Base-by-base conservation (phyloP, 306 rosid species). In the Casuarina glauca region DNA sequence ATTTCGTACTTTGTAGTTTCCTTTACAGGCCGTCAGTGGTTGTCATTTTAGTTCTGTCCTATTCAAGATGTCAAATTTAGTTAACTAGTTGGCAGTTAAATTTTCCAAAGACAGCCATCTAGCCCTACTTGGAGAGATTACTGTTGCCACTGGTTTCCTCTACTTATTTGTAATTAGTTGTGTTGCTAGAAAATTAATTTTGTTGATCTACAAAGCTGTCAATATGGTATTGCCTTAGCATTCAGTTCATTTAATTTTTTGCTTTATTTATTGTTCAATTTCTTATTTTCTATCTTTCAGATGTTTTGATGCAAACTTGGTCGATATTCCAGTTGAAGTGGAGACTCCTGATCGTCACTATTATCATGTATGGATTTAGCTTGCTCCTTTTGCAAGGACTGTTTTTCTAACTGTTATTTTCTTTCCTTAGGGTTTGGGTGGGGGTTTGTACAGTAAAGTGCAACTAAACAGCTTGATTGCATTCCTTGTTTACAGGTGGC, bases 281-380 rank as follows among this genome's bases (percentile, higher is more conserved):
- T 48, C 10, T 60, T 13, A 46, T 76, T 42, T 17, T 46, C 4
- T 20, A 4, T 19, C 44, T 70, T 81, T 3, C 81, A 94, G 98
- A 75, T 92, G 98, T 81, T 43, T 0, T 15, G 97, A 94, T 82
- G 83, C 88, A 63, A 94, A 89, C 86, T 78, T 94, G 81, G 74
- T 89, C 62, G 98, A 89, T 76, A 78, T 94, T 75, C 98, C 97
- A 2, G 93, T 94, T 76, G 97, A 94, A 90, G 95, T 92, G 69
- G 98, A 94, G 87, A 90, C 94, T 46, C 98, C 97, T 39, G 98
- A 94, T 79, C 98, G 86, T 52, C 98, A 94, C 79, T 94, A 92
- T 73, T 94, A 94, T 80, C 98, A 89, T 84, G 98, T 92, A 87
- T 70, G 81, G 26, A 26, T 78, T 74, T 50, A 15, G 42, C 62